These are phyloP conservation scores for Teunomyces stri DNA, from an alignment of 805 yeast species.

Conservation along the genomic window DNA sequence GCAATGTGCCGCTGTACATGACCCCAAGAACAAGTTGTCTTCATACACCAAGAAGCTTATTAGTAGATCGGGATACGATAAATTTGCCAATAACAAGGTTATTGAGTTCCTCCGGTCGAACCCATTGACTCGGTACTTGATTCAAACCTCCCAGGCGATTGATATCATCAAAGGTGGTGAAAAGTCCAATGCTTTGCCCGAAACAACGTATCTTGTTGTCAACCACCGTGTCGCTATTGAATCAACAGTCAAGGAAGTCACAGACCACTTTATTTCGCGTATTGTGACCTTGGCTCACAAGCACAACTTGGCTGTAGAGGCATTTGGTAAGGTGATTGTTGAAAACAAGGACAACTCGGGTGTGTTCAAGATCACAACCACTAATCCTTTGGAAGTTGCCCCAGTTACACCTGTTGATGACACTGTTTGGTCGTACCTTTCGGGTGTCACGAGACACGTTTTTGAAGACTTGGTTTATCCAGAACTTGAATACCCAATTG, in stretches of 20 bases:
- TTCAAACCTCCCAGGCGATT: slow-evolving; percentile 33
- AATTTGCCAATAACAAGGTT: slow-evolving; percentile 28
- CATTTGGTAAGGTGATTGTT: slow-evolving; percentile 17
- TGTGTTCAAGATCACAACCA: slow-evolving; percentile 15
- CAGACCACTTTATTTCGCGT: slow-evolving; percentile 17
- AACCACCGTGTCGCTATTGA: slow-evolving; percentile 39
- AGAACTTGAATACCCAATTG: slow-evolving; percentile 26
- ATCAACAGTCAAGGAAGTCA: slow-evolving; percentile 19
- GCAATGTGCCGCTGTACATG: slow-evolving; percentile 62
- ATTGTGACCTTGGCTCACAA: slow-evolving; percentile 27
- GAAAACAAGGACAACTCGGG: slow-evolving; percentile 13
- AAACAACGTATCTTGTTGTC: slow-evolving; percentile 24
- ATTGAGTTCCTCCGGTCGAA: slow-evolving; percentile 16
- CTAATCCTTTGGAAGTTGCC: slow-evolving; percentile 39
- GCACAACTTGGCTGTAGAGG: slow-evolving; percentile 23
- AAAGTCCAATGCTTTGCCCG: slow-evolving; percentile 41
- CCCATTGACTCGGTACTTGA: slow-evolving; percentile 24
- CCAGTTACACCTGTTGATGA: slow-evolving; percentile 40
- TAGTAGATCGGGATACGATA: slow-evolving; percentile 35
- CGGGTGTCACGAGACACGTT: slow-evolving; percentile 62
- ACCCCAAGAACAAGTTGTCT: slow-evolving; percentile 22
- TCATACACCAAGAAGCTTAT: slow-evolving; percentile 25
- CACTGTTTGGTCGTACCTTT: slow-evolving; percentile 33
- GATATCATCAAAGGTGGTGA: slow-evolving; percentile 38
- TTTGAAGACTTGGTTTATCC: slow-evolving; percentile 53